Evolutionary conservation across 768 basidiomycete genomes (phyloP).

Genomic region (Tulasnella sp.): DNA sequence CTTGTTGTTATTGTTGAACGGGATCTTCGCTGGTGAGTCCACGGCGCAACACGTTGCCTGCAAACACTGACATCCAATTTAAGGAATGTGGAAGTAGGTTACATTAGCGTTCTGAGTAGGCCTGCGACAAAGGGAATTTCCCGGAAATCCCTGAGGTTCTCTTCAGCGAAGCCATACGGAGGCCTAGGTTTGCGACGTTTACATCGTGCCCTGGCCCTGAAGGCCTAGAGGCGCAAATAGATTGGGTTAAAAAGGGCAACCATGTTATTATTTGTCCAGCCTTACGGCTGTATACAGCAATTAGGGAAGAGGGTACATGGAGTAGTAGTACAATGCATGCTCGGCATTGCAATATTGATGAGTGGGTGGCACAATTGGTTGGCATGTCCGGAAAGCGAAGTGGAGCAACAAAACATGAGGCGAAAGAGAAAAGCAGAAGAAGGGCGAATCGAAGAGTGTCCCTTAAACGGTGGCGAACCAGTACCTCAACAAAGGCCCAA

Average conservation of each 20-base stretch:
- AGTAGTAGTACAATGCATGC: slow-evolving; percentile 12
- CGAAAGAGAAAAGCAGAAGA: background rate
- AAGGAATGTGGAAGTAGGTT: background rate
- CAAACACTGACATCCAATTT: background rate
- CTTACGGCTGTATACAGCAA: slow-evolving; percentile 9
- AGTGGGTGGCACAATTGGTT: slow-evolving; percentile 5
- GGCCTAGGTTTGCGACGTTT: background rate
- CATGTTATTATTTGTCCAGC: slow-evolving; percentile 10
- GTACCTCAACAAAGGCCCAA: slow-evolving; percentile 29
- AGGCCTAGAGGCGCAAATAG: slow-evolving; percentile 17
- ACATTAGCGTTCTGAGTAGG: background rate
- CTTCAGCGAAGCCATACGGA: background rate
- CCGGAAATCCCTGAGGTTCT: background rate
- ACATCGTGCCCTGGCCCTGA: slow-evolving; percentile 6
- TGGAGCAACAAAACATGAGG: background rate
- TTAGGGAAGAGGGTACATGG: slow-evolving; percentile 12
- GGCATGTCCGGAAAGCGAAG: slow-evolving; percentile 19
- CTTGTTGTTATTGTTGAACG: background rate
- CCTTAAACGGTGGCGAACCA: slow-evolving; percentile 33
- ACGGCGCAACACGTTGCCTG: background rate
- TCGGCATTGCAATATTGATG: background rate
- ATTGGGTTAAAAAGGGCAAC: slow-evolving; percentile 9
- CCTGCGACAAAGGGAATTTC: background rate
- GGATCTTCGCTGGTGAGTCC: background rate
- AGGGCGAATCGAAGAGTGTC: background rate